Evolutionary conservation across 495 filamentous ascomycete genomes (phyloP).

Genomic region (Aspergillus funiculosus): DNA sequence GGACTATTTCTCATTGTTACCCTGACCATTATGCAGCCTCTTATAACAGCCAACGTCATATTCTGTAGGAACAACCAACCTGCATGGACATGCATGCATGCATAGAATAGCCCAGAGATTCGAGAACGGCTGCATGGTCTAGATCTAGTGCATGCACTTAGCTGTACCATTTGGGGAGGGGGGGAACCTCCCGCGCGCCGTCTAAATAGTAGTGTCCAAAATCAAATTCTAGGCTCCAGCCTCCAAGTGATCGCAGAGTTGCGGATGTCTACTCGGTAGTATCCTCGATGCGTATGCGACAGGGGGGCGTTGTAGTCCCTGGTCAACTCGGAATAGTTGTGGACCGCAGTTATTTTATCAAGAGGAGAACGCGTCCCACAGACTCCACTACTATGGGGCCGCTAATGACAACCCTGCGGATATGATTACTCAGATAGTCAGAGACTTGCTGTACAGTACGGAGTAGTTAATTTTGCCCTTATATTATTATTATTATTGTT

Average conservation of each 20-base stretch:
- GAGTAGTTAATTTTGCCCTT: neutral
- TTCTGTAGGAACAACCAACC: slow-evolving; percentile 8
- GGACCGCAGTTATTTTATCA: too few relatives aligned
- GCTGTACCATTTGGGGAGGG: neutral
- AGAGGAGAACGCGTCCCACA: neutral
- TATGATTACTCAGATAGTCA: too few relatives aligned
- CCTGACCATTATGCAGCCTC: neutral
- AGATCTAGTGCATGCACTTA: slow-evolving; percentile 6
- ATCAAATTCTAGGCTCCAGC: too few relatives aligned
- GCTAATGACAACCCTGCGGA: neutral
- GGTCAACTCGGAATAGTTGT: too few relatives aligned
- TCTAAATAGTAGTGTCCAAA: neutral
- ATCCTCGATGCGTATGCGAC: too few relatives aligned
- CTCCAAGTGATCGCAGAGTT: too few relatives aligned
- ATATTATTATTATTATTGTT: neutral
- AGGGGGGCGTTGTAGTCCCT: too few relatives aligned
- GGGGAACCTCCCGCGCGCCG: neutral
- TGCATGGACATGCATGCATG: slow-evolving; percentile 11
- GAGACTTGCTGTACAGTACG: too few relatives aligned
- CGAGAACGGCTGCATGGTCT: slow-evolving; percentile 9
- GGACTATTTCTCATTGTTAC: neutral
- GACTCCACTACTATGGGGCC: neutral
- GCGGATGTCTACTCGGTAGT: too few relatives aligned
- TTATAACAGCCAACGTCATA: neutral
- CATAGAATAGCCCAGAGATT: neutral